These are phyloP conservation scores for Moelleriella libera DNA, from an alignment of 2,329 filamentous ascomycete species.

Conservation along the genomic window DNA sequence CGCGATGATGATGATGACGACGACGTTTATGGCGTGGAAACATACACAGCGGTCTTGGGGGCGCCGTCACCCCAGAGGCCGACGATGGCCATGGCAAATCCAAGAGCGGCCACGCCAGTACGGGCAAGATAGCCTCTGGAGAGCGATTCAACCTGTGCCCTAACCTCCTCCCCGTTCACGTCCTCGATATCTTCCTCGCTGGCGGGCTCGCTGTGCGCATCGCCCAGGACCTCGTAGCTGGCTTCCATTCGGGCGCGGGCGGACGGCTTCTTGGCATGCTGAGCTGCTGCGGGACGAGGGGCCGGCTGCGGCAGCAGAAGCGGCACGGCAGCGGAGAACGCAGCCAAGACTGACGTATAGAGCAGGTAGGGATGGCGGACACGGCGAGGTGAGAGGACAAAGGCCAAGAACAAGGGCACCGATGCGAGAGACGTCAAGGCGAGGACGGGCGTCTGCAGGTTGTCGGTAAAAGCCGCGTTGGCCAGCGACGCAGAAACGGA, in stretches of 20 bases:
- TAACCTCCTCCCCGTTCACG: conserved; percentile 49
- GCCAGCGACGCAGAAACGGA: conserved; percentile 57
- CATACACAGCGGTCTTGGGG: conserved; percentile 17
- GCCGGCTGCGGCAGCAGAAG: conserved; percentile 26
- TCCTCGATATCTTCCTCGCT: conserved; percentile 37
- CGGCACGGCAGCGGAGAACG: conserved; percentile 43
- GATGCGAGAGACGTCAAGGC: conserved; percentile 55
- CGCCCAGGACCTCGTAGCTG: conserved; percentile 55
- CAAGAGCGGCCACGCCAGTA: conserved; percentile 37
- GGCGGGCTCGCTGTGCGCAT: conserved; percentile 32
- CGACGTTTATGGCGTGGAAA: conserved; percentile 7
- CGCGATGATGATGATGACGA: not conserved
- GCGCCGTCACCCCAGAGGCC: conserved; percentile 54
- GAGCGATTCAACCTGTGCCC: conserved; percentile 40
- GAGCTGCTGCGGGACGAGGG: conserved; percentile 11
- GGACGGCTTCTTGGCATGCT: conserved; percentile 14
- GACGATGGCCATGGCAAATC: conserved; percentile 46
- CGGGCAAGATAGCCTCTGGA: conserved; percentile 38
- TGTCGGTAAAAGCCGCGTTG: conserved; percentile 50
- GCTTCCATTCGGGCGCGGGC: conserved; percentile 43
- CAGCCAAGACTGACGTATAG: conserved; percentile 62
- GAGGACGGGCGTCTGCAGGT: conserved; percentile 51
- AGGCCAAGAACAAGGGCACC: conserved; percentile 63
- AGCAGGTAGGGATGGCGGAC: conserved; percentile 79
- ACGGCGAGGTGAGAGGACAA: conserved; percentile 57